Conservation (phyloP, 768 basidiomycete genomes). For the Rickenella mellea region DNA sequence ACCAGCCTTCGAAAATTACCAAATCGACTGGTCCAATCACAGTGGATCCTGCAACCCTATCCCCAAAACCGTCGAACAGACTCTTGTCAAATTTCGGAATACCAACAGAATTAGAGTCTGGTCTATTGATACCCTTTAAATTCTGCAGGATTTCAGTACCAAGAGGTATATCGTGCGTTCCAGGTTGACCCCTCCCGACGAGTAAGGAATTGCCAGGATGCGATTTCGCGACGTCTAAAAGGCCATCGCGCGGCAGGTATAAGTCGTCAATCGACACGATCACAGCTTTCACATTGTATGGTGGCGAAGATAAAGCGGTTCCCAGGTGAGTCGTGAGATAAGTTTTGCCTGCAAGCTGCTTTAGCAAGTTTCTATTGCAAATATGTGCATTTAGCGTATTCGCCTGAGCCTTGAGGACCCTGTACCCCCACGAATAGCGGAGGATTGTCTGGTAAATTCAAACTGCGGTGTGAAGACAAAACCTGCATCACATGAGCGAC, state of each 20-base stretch:
- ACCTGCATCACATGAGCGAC: too few species aligned
- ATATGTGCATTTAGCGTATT: too few species aligned
- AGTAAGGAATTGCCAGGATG: slow-evolving; percentile 59
- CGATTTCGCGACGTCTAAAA: slow-evolving; percentile 43
- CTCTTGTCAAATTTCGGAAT: slow-evolving; percentile 89
- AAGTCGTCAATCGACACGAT: slow-evolving; percentile 78
- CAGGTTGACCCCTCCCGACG: slow-evolving; percentile 83
- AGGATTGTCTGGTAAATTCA: background rate
- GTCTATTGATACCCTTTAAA: slow-evolving; percentile 34
- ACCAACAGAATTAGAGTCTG: slow-evolving; percentile 21
- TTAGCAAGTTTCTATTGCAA: too few species aligned
- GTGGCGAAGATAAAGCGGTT: slow-evolving; percentile 24
- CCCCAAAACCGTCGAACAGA: slow-evolving; percentile 70
- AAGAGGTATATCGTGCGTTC: slow-evolving; percentile 79
- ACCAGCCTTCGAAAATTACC: slow-evolving; percentile 95
- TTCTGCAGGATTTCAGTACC: slow-evolving; percentile 42
- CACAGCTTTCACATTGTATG: slow-evolving; percentile 44
- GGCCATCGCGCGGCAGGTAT: slow-evolving; percentile 63
- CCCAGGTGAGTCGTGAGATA: slow-evolving; percentile 13
- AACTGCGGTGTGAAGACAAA: slow-evolving; percentile 21
- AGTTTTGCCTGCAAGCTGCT: slow-evolving; percentile 14
- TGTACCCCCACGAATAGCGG: slow-evolving; percentile 85
- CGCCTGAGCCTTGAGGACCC: slow-evolving; percentile 93
- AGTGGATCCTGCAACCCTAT: slow-evolving; percentile 48
- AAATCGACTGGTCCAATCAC: slow-evolving; percentile 58